Conservation (phyloP, 225 moss, liverwort and hornwort species). For the Anthoceros angustus region DNA sequence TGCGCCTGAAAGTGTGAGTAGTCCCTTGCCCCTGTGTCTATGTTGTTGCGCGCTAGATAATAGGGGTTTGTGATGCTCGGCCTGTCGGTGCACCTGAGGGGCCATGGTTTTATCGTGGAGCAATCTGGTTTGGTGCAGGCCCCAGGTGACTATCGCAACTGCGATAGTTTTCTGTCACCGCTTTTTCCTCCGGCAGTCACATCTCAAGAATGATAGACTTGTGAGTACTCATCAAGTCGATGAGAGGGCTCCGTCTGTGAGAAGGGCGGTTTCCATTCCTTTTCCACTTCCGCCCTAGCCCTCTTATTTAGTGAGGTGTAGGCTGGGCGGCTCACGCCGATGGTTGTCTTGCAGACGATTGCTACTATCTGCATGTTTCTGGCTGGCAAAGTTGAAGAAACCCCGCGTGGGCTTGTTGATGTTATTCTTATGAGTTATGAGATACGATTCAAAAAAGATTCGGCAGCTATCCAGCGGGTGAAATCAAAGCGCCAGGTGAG, state of each 20-base stretch:
- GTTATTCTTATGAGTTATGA: constrained; percentile 72
- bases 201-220: constrained; percentile 80
- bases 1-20: constrained; percentile 11
- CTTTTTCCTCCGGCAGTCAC: constrained; percentile 91
- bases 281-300: neutral
- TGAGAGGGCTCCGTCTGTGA: constrained; percentile 1
- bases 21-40: neutral
- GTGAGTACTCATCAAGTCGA: constrained; percentile 28
- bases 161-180: constrained; percentile 95
- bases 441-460: constrained; percentile 76
- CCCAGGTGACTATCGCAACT: constrained; percentile 91
- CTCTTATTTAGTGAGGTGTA: neutral
- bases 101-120: constrained; percentile 3
- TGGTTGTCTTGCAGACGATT: constrained; percentile 56
- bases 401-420: constrained; percentile 73
- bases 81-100: neutral
- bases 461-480: constrained; percentile 49
- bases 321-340: neutral
- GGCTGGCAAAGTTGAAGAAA: constrained; percentile 98
- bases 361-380: constrained; percentile 94
- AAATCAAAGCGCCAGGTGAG: constrained; percentile 37
- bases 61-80: too few species aligned
- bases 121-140: constrained; percentile 31
- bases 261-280: neutral
- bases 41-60: neutral